A percentile compares a stretch with the other conserved stretches of the same genome.
Conservation (phyloP, 345 rosid genomes). For the Raphanus raphanistrum region DNA sequence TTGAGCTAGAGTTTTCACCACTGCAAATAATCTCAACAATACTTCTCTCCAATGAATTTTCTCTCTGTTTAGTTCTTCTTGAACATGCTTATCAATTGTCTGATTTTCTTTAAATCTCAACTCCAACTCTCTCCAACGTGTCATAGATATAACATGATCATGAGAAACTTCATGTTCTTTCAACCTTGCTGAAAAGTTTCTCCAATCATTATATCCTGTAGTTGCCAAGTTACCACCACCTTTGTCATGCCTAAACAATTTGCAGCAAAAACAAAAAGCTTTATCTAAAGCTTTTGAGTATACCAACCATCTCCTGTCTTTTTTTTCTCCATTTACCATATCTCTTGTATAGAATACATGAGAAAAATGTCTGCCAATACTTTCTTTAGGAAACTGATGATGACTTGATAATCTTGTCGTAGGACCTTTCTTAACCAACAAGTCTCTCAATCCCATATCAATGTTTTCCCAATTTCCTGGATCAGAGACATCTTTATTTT, state of each 20-base stretch:
- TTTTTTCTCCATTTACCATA: background rate
- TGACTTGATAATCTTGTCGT: background rate
- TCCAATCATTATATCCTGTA: background rate
- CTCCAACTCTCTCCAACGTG: background rate
- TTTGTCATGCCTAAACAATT: background rate
- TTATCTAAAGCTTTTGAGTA: conserved; percentile 7
- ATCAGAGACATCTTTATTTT: background rate
- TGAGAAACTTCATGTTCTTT: conserved; percentile 2
- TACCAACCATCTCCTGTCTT: background rate
- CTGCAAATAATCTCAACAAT: background rate
- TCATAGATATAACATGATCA: background rate
- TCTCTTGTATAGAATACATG: background rate
- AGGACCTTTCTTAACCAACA: background rate
- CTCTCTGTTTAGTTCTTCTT: background rate
- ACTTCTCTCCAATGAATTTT: background rate
- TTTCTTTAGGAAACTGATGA: background rate
- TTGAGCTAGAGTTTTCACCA: background rate
- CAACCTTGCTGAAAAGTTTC: background rate
- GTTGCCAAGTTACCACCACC: background rate
- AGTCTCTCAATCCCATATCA: background rate
- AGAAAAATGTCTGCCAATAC: background rate
- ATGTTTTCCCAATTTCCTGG: background rate
- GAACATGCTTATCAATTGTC: background rate
- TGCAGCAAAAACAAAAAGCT: background rate
- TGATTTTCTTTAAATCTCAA: background rate